phyloP scores from a whole-genome alignment of 2,329 filamentous ascomycete species.

The Aspergillus bombycis region DNA sequence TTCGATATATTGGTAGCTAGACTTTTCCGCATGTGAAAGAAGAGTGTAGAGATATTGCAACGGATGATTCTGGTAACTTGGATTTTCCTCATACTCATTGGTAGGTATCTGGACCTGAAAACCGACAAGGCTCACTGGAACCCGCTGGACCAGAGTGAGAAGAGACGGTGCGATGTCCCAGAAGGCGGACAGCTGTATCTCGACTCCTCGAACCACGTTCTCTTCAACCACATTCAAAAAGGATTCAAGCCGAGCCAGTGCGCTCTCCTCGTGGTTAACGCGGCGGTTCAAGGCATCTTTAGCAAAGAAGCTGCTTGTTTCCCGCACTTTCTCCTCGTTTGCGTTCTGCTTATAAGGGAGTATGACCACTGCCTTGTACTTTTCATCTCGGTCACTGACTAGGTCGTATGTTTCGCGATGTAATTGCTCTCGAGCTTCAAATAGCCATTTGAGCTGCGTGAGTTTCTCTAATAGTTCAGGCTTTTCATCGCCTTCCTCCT shows the following conservation, averaged over 20 bases:
- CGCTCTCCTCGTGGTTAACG: slow-evolving; percentile 70
- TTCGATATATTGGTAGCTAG: slow-evolving; percentile 96
- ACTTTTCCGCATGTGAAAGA: slow-evolving; percentile 85
- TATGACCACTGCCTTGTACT: slow-evolving; percentile 82
- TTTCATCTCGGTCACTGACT: slow-evolving; percentile 79
- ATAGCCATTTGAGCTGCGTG: slow-evolving; percentile 94
- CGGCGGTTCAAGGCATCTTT: slow-evolving; percentile 76
- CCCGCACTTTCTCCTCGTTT: slow-evolving; percentile 76
- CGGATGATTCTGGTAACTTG: slow-evolving; percentile 76
- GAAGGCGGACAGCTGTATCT: slow-evolving; percentile 89
- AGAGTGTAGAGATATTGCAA: slow-evolving; percentile 89
- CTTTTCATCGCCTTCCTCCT: slow-evolving; percentile 93
- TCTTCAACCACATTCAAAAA: slow-evolving; percentile 80
- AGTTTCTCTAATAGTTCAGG: slow-evolving; percentile 93
- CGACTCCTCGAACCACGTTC: slow-evolving; percentile 84
- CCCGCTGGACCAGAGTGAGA: slow-evolving; percentile 74
- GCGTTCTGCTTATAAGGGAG: slow-evolving; percentile 75
- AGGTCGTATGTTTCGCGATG: slow-evolving; percentile 85
- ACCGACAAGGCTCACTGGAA: slow-evolving; percentile 60
- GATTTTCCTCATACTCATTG: slow-evolving; percentile 83
- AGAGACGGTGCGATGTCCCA: slow-evolving; percentile 96
- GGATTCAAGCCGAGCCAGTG: slow-evolving; percentile 71
- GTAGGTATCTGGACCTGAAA: slow-evolving; percentile 79
- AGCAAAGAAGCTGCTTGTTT: slow-evolving; percentile 79
- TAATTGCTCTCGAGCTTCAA: slow-evolving; percentile 86